phyloP scores from a whole-genome alignment of 306 rosid species.

The Prunus fruticosa region DNA sequence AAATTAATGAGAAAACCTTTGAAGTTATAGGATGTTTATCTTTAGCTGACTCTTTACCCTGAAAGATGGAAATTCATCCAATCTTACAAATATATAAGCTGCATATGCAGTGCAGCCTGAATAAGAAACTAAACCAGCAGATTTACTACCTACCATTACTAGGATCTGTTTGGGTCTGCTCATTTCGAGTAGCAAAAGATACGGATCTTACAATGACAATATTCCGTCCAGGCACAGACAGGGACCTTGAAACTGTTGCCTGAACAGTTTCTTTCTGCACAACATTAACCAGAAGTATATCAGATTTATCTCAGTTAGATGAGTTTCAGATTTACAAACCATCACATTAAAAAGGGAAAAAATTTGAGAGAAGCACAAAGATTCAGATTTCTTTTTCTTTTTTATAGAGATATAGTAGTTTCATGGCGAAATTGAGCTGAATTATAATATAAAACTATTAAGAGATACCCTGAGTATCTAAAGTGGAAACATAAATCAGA shows the following conservation, averaged over 20 bases:
- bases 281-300: slow-evolving; percentile 23
- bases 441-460: neutral
- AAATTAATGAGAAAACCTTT: neutral
- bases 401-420: neutral
- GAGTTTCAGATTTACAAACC: neutral
- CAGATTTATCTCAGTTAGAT: neutral
- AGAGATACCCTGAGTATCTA: neutral
- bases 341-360: neutral
- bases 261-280: slow-evolving; percentile 62
- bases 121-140: slow-evolving; percentile 18
- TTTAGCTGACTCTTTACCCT: neutral
- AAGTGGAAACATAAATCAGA: neutral
- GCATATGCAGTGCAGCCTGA: slow-evolving; percentile 7
- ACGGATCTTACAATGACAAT: slow-evolving; percentile 78
- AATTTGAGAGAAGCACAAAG: neutral
- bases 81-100: neutral
- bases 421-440: neutral
- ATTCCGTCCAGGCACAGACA: slow-evolving; percentile 75
- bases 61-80: neutral
- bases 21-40: neutral
- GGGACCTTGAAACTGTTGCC: slow-evolving; percentile 81
- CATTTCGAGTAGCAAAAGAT: slow-evolving; percentile 56
- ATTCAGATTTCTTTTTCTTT: neutral
- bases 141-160: slow-evolving; percentile 54
- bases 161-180: slow-evolving; percentile 43